A percentile compares a stretch with the other conserved stretches of the same genome.
These are phyloP conservation scores for Tardiomyces blankii DNA, from an alignment of 1,139 yeast species.

Conservation along the genomic window DNA sequence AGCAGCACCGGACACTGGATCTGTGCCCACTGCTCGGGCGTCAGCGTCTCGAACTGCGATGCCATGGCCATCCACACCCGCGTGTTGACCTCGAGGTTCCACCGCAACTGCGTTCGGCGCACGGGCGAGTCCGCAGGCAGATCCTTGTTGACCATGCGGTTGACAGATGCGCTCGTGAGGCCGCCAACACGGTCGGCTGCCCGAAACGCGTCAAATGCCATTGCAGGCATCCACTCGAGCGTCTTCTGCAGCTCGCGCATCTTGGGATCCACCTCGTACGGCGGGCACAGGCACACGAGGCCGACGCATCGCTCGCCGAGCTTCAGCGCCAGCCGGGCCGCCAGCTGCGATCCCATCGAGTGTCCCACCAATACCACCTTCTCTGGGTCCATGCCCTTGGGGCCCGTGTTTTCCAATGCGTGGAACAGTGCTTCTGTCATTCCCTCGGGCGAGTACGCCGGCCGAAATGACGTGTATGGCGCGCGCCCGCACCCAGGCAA, in stretches of 20 bases:
- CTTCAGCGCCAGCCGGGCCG: conserved; percentile 36
- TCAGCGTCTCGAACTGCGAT: conserved; percentile 36
- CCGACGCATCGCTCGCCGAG: conserved; percentile 30
- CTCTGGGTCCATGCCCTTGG: conserved; percentile 4
- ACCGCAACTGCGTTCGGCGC: conserved; percentile 49
- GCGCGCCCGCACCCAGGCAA: conserved; percentile 65
- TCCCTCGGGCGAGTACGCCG: conserved; percentile 37
- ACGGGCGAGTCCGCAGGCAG: conserved; percentile 19
- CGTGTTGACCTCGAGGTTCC: conserved; percentile 61
- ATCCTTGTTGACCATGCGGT: conserved; percentile 36
- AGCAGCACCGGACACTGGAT: conserved; percentile 32
- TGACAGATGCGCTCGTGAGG: conserved; percentile 44
- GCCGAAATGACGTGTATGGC: conserved; percentile 18
- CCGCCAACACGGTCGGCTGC: conserved; percentile 55
- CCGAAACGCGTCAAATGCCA: conserved; percentile 43
- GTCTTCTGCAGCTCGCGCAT: conserved; percentile 11
- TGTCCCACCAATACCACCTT: conserved; percentile 53
- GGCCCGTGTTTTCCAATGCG: conserved; percentile 11
- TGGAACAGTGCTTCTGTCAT: conserved; percentile 35
- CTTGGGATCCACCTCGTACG: conserved; percentile 36
- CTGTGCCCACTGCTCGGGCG: conserved; percentile 32
- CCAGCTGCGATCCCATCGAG: conserved; percentile 62
- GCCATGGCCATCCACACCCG: conserved; percentile 43
- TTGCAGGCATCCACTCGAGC: conserved; percentile 34
- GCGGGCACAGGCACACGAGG: conserved; percentile 36